Conservation (phyloP, 495 filamentous ascomycete species). For the Aspergillus avenaceus region DNA sequence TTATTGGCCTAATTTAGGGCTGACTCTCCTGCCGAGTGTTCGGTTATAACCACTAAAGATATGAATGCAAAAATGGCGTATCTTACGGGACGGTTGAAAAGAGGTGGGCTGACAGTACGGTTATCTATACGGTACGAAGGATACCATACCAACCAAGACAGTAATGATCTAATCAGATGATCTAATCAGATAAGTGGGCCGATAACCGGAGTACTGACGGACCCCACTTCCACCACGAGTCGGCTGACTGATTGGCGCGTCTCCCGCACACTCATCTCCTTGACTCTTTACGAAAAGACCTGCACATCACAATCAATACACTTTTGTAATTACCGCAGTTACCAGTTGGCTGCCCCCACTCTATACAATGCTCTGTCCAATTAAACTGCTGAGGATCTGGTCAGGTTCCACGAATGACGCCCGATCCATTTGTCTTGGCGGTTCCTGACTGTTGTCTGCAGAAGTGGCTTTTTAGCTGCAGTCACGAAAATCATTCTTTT, state of each 20-base stretch:
- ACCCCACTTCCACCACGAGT: neutral
- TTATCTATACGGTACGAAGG: neutral
- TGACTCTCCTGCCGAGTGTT: neutral
- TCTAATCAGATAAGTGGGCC: conserved; percentile 21
- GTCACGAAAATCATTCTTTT: conserved; percentile 4
- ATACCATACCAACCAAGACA: neutral
- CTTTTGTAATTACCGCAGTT: neutral
- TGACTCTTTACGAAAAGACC: neutral
- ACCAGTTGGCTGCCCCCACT: conserved; percentile 11
- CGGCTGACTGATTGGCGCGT: conserved; percentile 2
- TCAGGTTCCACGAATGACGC: conserved; percentile 15
- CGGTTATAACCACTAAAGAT: neutral
- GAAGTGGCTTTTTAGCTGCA: conserved; percentile 6
- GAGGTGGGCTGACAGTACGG: no score
- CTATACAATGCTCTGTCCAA: conserved; percentile 6
- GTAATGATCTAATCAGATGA: conserved; percentile 22
- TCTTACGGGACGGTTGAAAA: no score
- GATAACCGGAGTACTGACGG: conserved; percentile 12
- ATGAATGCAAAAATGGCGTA: no score
- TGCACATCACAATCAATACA: conserved; percentile 7
- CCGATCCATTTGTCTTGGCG: conserved; percentile 10
- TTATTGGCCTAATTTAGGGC: no score
- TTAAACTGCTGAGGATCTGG: conserved; percentile 8
- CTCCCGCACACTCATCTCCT: neutral
- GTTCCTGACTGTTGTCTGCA: conserved; percentile 12